Evolutionary conservation across 805 yeast species (phyloP).

Genomic region (Candida lessepsii): DNA sequence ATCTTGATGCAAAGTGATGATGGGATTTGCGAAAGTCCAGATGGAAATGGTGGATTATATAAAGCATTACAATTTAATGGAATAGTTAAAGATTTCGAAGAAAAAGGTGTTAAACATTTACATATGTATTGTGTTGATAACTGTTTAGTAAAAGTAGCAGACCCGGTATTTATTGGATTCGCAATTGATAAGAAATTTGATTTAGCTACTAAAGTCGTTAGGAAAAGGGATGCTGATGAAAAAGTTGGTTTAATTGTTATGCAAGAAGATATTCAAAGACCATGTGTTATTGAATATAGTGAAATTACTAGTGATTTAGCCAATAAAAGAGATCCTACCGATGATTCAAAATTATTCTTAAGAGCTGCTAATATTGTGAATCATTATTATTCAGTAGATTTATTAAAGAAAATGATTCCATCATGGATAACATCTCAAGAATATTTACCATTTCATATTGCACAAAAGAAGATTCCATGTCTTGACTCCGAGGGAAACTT

Average conservation of each 20-base stretch:
- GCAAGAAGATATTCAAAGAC: conserved; percentile 53
- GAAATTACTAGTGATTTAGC: conserved; percentile 80
- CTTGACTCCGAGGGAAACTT: conserved; percentile 45
- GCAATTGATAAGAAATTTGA: conserved; percentile 65
- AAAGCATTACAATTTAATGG: conserved; percentile 69
- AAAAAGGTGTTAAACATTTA: conserved; percentile 76
- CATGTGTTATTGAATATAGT: conserved; percentile 93
- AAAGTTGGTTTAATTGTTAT: conserved; percentile 89
- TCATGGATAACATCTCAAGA: conserved; percentile 67
- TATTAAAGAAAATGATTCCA: conserved; percentile 58
- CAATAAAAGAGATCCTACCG: conserved; percentile 57
- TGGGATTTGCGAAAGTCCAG: conserved; percentile 81
- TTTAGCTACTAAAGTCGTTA: conserved; percentile 90
- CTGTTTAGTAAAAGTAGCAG: conserved; percentile 87
- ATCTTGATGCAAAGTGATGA: conserved; percentile 59
- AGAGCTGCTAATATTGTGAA: conserved; percentile 97
- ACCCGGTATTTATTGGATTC: conserved; percentile 86
- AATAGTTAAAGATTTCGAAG: conserved; percentile 63
- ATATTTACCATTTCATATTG: conserved; percentile 89
- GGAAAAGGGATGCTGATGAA: conserved; percentile 85
- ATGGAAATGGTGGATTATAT: conserved; percentile 97
- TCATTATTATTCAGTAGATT: conserved; percentile 87
- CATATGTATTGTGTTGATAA: conserved; percentile 98
- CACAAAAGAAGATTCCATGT: conserved; percentile 79
- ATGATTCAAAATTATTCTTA: conserved; percentile 53